phyloP scores from a whole-genome alignment of 805 yeast species.

The Lachancea lanzarotensis region DNA sequence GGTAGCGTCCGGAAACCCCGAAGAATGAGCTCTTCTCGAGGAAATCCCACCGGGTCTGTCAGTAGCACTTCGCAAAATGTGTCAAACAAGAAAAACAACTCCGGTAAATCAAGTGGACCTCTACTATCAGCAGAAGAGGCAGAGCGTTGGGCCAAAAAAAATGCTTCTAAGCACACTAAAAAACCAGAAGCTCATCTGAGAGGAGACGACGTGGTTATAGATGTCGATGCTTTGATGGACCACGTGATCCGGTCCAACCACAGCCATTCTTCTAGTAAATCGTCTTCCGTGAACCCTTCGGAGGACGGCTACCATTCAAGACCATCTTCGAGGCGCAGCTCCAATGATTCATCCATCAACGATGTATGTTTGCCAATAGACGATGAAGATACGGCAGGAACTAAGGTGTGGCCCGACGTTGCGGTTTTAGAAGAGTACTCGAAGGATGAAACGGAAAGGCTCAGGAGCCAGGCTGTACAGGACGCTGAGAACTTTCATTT shows the following conservation, averaged over 20 bases:
- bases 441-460: slow-evolving; percentile 53
- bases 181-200: not conserved
- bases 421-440: slow-evolving; percentile 69
- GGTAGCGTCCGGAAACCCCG: not conserved
- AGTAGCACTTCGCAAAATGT: not conserved
- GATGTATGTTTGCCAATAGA: slow-evolving; percentile 91
- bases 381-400: slow-evolving; percentile 30
- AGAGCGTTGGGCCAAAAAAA: slow-evolving; percentile 7
- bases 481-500: slow-evolving; percentile 36
- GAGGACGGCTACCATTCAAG: slow-evolving; percentile 34
- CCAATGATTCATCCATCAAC: slow-evolving; percentile 66
- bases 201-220: slow-evolving; percentile 28
- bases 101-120: not conserved
- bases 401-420: slow-evolving; percentile 74
- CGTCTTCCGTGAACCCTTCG: slow-evolving; percentile 5
- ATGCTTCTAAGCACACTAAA: not conserved
- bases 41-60: not conserved
- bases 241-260: slow-evolving; percentile 18
- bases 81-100: not conserved
- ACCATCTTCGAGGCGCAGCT: slow-evolving; percentile 37
- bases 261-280: slow-evolving; percentile 2
- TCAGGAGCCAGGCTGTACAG: slow-evolving; percentile 36
- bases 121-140: slow-evolving; percentile 6
- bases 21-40: slow-evolving; percentile 4
- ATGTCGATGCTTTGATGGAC: slow-evolving; percentile 31